Evolutionary conservation across 2,329 filamentous ascomycete species (phyloP).

Genomic region (Sarocladiaceae sp.): DNA sequence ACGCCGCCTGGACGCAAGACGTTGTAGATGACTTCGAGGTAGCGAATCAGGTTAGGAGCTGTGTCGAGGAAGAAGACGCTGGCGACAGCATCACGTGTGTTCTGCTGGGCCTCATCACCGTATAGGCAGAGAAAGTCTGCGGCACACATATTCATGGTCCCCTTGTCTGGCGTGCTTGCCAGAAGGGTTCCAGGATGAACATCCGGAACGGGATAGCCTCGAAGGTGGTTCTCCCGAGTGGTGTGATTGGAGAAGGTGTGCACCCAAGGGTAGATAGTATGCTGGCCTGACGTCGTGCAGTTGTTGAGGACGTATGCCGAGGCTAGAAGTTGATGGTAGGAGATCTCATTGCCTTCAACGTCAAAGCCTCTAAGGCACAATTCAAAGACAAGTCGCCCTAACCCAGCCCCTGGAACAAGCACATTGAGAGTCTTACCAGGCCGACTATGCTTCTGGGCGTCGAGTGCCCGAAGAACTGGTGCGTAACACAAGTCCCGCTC

Average conservation of each 20-base stretch:
- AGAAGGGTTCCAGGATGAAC: conserved; percentile 64
- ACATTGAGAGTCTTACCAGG: conserved; percentile 52
- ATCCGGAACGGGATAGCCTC: conserved; percentile 72
- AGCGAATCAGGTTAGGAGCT: conserved; percentile 85
- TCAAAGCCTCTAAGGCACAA: conserved; percentile 68
- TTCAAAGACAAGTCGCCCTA: conserved; percentile 87
- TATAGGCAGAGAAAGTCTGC: conserved; percentile 93
- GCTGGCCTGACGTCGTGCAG: conserved; percentile 55
- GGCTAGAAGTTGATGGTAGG: conserved; percentile 91
- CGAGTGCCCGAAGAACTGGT: conserved; percentile 66
- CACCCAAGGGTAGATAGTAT: conserved; percentile 80
- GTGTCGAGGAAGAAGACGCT: conserved; percentile 97
- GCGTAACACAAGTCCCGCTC: conserved; percentile 78
- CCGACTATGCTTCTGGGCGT: conserved; percentile 35
- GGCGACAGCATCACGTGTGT: conserved; percentile 74
- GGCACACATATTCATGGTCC: conserved; percentile 86
- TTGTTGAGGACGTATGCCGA: conserved; percentile 73
- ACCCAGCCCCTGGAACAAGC: conserved; percentile 83
- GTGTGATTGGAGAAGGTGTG: conserved; percentile 84
- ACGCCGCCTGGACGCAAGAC: conserved; percentile 75
- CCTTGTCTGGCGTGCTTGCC: conserved; percentile 31
- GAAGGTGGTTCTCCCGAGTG: conserved; percentile 70
- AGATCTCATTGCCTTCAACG: conserved; percentile 91
- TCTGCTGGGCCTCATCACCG: conserved; percentile 54
- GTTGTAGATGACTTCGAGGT: conserved; percentile 76